Percentiles rank a stretch among this genome's conserved stretches.
Evolutionary conservation across 768 basidiomycete species (phyloP).

Genomic region (Cubamyces sp.): DNA sequence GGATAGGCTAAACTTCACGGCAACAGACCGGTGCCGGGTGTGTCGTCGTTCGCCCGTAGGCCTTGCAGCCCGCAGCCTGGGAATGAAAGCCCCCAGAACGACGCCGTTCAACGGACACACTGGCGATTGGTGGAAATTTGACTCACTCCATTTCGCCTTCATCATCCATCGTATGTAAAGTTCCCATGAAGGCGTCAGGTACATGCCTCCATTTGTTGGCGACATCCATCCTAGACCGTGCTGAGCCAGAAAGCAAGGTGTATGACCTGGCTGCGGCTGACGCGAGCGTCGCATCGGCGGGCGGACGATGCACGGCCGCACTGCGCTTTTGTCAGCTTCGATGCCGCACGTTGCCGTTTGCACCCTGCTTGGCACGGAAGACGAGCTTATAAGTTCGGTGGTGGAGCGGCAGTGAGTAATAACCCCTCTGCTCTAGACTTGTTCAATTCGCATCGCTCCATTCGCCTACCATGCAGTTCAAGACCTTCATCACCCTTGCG

Average conservation of each 20-base stretch:
- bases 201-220: constrained; percentile 6
- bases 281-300: constrained; percentile 21
- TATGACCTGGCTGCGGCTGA: constrained; percentile 16
- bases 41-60: neutral
- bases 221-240: neutral
- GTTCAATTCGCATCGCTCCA: neutral
- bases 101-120: neutral
- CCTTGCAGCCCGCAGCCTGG: constrained; percentile 1
- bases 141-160: constrained; percentile 4
- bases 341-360: neutral
- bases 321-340: constrained; percentile 12
- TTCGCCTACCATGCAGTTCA: constrained; percentile 20
- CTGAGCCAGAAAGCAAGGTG: neutral
- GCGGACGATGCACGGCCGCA: neutral
- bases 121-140: constrained; percentile 3
- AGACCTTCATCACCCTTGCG: constrained; percentile 19
- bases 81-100: neutral
- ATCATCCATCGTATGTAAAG: constrained; percentile 2
- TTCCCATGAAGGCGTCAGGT: constrained; percentile 7
- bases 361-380: neutral
- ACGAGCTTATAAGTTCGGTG: constrained; percentile 7
- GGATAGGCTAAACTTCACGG: neutral
- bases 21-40: neutral
- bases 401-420: neutral
- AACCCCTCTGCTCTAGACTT: neutral